Conservation (phyloP, 495 filamentous ascomycete species). For the Xylaria nigripes region DNA sequence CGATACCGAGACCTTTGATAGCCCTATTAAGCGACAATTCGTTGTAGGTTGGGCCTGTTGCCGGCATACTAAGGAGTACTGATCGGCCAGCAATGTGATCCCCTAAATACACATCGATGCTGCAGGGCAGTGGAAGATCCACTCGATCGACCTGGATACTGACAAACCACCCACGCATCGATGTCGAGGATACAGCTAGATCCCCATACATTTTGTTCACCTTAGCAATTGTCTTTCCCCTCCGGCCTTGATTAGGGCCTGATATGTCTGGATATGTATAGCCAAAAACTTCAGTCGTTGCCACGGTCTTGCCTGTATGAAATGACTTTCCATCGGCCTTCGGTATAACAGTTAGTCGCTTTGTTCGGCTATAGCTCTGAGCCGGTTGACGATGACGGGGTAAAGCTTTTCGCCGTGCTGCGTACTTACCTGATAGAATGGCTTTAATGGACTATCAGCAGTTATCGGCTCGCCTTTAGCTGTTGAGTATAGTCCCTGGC, state of each 20-base stretch:
- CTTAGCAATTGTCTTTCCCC: slow-evolving; percentile 13
- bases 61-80: slow-evolving; percentile 19
- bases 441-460: slow-evolving; percentile 35
- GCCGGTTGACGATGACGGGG: neutral
- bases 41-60: slow-evolving; percentile 12
- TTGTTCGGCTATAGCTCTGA: neutral
- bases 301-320: slow-evolving; percentile 33
- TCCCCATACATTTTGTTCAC: slow-evolving; percentile 31
- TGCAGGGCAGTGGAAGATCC: slow-evolving; percentile 25
- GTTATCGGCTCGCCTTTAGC: slow-evolving; percentile 22
- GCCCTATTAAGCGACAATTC: slow-evolving; percentile 14
- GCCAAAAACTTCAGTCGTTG: slow-evolving; percentile 27
- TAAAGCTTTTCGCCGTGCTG: neutral
- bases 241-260: slow-evolving; percentile 15
- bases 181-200: neutral
- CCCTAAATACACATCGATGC: slow-evolving; percentile 23
- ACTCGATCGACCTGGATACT: slow-evolving; percentile 26
- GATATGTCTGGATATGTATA: slow-evolving; percentile 40
- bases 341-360: neutral
- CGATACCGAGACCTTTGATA: neutral
- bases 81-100: slow-evolving; percentile 16
- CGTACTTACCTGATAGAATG: slow-evolving; percentile 30
- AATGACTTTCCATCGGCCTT: slow-evolving; percentile 20
- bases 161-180: slow-evolving; percentile 24
- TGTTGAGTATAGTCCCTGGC: slow-evolving; percentile 27